Conservation (phyloP, 257 asterid species). For the Ilex asprella region DNA sequence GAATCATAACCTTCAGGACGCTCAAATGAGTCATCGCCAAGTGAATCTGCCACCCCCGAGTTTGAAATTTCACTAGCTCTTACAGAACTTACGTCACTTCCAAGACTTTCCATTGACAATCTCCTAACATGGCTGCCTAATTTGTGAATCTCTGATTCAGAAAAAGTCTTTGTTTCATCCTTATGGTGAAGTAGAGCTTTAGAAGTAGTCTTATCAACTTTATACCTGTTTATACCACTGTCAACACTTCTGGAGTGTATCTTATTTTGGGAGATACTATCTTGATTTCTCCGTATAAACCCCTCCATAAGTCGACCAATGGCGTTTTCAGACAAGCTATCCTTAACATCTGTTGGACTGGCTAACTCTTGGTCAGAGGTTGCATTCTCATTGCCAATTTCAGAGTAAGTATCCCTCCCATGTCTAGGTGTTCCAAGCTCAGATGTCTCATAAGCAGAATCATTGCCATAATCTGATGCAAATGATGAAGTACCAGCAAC, state of each 20-base stretch:
- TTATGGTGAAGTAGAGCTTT: background rate
- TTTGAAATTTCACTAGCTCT: constrained; percentile 13
- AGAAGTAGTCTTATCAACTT: constrained; percentile 6
- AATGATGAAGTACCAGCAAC: constrained; percentile 27
- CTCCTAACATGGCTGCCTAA: constrained; percentile 9
- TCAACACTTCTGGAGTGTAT: no score
- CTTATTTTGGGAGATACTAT: no score
- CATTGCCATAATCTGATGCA: constrained; percentile 25
- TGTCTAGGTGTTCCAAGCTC: constrained; percentile 24
- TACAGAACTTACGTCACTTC: constrained; percentile 12
- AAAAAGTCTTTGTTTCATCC: constrained; percentile 12
- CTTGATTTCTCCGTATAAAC: no score
- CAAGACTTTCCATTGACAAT: constrained; percentile 17
- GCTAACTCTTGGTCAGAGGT: constrained; percentile 13
- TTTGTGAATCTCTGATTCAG: constrained; percentile 9
- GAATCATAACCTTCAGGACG: constrained; percentile 28
- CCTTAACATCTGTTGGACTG: constrained; percentile 17
- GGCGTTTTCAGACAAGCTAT: constrained; percentile 1
- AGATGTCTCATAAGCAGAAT: constrained; percentile 32
- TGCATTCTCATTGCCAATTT: constrained; percentile 18
- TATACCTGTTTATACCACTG: background rate
- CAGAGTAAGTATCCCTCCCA: constrained; percentile 14
- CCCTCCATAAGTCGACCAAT: no score
- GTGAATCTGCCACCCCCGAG: constrained; percentile 11
- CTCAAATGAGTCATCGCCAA: constrained; percentile 19